phyloP scores from a whole-genome alignment of 2,329 filamentous ascomycete genomes.

The Epichloe uncinata region DNA sequence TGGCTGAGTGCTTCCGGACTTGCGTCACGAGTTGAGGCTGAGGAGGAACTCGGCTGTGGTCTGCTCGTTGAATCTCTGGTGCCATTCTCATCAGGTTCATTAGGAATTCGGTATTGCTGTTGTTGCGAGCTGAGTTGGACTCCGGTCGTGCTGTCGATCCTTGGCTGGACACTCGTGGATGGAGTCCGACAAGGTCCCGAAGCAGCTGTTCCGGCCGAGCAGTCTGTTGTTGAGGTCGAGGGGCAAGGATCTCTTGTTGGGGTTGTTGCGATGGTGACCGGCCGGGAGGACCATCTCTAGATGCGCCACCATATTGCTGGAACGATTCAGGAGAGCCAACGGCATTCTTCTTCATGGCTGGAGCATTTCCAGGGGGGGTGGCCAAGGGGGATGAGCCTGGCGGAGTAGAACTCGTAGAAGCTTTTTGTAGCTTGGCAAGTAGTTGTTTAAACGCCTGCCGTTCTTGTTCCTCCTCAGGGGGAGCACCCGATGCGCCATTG shows the following conservation, averaged over 20 bases:
- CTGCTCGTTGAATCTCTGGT: slow-evolving; percentile 36
- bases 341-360: slow-evolving; percentile 20
- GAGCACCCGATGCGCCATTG: background rate
- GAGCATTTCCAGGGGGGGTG: slow-evolving; percentile 22
- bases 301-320: slow-evolving; percentile 32
- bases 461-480: slow-evolving; percentile 60
- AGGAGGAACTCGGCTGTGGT: slow-evolving; percentile 24
- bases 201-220: slow-evolving; percentile 46
- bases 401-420: slow-evolving; percentile 33
- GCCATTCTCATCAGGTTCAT: slow-evolving; percentile 62
- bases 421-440: slow-evolving; percentile 64
- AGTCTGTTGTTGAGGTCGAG: slow-evolving; percentile 35
- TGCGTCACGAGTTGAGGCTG: slow-evolving; percentile 8
- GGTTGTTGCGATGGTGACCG: slow-evolving; percentile 24
- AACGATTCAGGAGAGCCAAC: slow-evolving; percentile 36
- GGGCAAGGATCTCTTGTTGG: slow-evolving; percentile 39
- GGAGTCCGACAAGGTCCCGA: slow-evolving; percentile 46
- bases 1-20: slow-evolving; percentile 26
- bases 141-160: slow-evolving; percentile 31
- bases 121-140: slow-evolving; percentile 30
- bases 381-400: slow-evolving; percentile 29
- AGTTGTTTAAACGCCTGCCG: slow-evolving; percentile 78
- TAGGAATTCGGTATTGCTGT: slow-evolving; percentile 67
- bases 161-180: slow-evolving; percentile 43
- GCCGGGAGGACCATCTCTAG: slow-evolving; percentile 31